Base-by-base conservation (phyloP, 177 flowering plant genomes). In the Telopea speciosissima region DNA sequence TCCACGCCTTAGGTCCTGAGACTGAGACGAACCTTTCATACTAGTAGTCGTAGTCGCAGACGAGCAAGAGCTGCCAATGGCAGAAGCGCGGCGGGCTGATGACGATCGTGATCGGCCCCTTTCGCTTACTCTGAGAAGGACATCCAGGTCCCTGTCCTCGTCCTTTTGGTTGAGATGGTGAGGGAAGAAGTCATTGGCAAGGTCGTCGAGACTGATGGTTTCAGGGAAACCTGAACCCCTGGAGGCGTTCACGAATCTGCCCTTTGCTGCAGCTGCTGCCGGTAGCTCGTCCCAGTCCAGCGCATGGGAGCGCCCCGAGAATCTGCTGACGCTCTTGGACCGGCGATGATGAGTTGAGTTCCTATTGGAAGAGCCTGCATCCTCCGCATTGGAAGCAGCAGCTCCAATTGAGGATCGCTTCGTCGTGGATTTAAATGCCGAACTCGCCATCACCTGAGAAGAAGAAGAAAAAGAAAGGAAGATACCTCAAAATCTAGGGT, bases 371-470 rank as follows among this genome's bases (percentile, higher is more conserved):
- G 84, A 73, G 14, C 79, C 72, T 44, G 86, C 78, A 70, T 76
- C 87, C 1, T 71, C 82, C 28, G 76, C 19, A n/a, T 67, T 61
- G 19, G 65, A 16, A 28, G 83, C 31, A 16, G 77, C 42, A 36
- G 31, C 4, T 28, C 77, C 81, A 40, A 92, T 75, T 3, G 90
- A 68, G n/a, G 90, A 77, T 23, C 99, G 68, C 84, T 82, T 84
- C 13, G 96, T 81, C 12, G 94, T 87, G 1, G 99, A 95, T 70
- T 81, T 91, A 85, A 95, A 95, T n/a, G 99, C 90, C 3, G 99
- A 84, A 1, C 97, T 84, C 44, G 96, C 94, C 97, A 87, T 94
- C 70, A 16, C 19, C 22, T 60, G 62, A 54, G 62, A 58, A 24
- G 56, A 16, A 22, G 24, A 67, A 40, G 24, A 36, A 44, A n/a